These are phyloP conservation scores for Gracilaria caudata DNA, from an alignment of 23 red algal species.

Conservation along the genomic window DNA sequence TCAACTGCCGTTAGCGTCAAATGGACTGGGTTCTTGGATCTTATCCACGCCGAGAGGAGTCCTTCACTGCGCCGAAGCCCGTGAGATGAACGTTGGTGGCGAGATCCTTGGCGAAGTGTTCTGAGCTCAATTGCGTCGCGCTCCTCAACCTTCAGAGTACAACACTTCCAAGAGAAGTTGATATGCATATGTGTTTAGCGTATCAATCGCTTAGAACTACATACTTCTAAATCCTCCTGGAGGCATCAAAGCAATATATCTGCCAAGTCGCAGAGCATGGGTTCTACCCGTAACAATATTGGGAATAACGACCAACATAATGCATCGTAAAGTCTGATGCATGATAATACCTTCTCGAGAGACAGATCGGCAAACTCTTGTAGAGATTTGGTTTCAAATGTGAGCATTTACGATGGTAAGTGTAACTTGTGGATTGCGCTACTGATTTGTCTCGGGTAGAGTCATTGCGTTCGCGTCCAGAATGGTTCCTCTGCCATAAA, in stretches of 20 bases:
- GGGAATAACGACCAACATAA: too few relatives aligned
- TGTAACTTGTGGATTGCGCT: conserved; percentile 30
- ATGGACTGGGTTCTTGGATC: conserved; percentile 63
- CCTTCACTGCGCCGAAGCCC: conserved; percentile 61
- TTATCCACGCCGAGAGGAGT: conserved; percentile 71
- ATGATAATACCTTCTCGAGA: too few relatives aligned
- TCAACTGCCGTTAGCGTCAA: conserved; percentile 43
- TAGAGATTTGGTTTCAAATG: not conserved
- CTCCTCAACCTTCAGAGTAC: not conserved
- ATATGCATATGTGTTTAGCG: too few relatives aligned
- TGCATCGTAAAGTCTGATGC: too few relatives aligned
- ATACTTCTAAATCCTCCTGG: not conserved
- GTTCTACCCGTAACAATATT: too few relatives aligned
- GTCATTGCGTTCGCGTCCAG: conserved; percentile 45
- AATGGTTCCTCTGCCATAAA: conserved; percentile 68
- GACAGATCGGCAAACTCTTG: not conserved
- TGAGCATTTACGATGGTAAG: conserved; percentile 29
- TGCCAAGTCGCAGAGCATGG: not conserved
- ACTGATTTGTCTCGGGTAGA: conserved; percentile 16
- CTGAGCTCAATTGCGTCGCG: conserved; percentile 1
- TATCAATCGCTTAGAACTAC: too few relatives aligned
- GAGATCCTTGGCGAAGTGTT: conserved; percentile 75
- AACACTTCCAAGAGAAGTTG: not conserved
- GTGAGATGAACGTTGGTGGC: conserved; percentile 54
- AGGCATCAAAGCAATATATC: not conserved